Evolutionary conservation across 75 land plant species (phyloP), one percentile per base, ranked within the genome.

Genomic region (Cunninghamia lanceolata): DNA sequence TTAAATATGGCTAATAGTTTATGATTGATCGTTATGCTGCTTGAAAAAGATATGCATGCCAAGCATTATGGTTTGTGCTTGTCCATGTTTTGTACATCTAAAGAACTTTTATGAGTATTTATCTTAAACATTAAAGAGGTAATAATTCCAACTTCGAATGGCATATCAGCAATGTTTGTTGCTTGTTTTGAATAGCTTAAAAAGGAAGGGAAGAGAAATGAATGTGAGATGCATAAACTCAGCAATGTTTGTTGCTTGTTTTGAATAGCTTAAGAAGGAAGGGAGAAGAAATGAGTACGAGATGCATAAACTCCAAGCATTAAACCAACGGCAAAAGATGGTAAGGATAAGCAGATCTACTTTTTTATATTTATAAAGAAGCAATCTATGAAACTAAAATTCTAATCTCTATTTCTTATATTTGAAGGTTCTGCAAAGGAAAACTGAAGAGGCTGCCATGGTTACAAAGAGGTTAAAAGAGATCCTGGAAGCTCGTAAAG

Each of bases 201-300:
- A 81, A 98, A 98, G 88, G 99, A 98, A 85, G 99, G 99, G 53
- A 90, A 99, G 68, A 59, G 28, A 59, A 59, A 19, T 59, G 68
- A 59, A 6, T 59, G 4, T 19, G 28, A 25, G 68, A 25, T 19
- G 21, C 21, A 59, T 59, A 59, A 25, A 59, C 28, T 9, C 3
- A 34, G 34, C 36, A 6, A 34, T 73, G 4, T 73, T 73, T 56
- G 14, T 9, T 30, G 30, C n/a, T 86, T 68, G 8, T 43, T 85
- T 13, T 45, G 77, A n/a, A 77, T 93, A 98, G 99, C 96, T 98
- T 15, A 93, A 93, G 78, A 98, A 98, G 86, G 99, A 98, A 85
- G 99, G 99, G 54, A 90, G 99, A 70, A 90, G 96, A 86, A 96
- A 94, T 88, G 97, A 94, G 82, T 98, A 93, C 87, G 99, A 98